Evolutionary conservation across 2,329 filamentous ascomycete genomes (phyloP), one percentile per base, ranked within the genome.

Genomic region (Ramichloridium luteum): DNA sequence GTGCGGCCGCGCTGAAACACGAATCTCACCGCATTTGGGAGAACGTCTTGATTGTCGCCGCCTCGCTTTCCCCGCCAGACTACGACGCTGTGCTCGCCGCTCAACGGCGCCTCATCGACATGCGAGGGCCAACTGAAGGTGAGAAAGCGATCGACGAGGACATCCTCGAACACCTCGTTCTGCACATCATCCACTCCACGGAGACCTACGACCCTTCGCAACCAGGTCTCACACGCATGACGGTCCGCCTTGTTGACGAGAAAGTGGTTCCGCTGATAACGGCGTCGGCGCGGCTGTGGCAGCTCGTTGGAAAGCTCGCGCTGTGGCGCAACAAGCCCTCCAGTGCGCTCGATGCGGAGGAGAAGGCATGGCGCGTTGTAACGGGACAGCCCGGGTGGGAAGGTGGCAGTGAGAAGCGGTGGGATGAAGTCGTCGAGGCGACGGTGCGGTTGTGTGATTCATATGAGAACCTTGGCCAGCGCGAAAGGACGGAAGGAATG

Each of bases 1-100:
- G 81, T 41, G 90, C 86, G 6, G 84, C 86, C 1, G 70, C 72
- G 4, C 71, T 93, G 14, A 84, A 92, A 30, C 72, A 83, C 55
- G 77, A 85, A 46, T 88, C 88, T 59, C 82, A 80, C 70, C 77
- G 83, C 45, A 94, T 98, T 55, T 96, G 88, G 88, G 83, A 93
- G 53, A 98, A 98, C 48, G 79, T 96, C 11, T 72, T 98, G 35
- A 90, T 85, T 0, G 77, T 96, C 13, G 80, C 82, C 0, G 74
- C 81, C 0, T 80, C 83, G 2, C 70, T 90, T 16, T 68, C 67
- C 1, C 86, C 88, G 0, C 78, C 82, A 0, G 74, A 79, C 1
- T 76, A 84, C 50, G 56, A 65, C 1, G 84, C 94, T 39, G 72
- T 93, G 30, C 62, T 93, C 17, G 66, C 77, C 4, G 83, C 83